A percentile compares a stretch with the other conserved stretches of the same genome.
phyloP scores from a whole-genome alignment of 345 rosid genomes.

The Pugionium cornutum region DNA sequence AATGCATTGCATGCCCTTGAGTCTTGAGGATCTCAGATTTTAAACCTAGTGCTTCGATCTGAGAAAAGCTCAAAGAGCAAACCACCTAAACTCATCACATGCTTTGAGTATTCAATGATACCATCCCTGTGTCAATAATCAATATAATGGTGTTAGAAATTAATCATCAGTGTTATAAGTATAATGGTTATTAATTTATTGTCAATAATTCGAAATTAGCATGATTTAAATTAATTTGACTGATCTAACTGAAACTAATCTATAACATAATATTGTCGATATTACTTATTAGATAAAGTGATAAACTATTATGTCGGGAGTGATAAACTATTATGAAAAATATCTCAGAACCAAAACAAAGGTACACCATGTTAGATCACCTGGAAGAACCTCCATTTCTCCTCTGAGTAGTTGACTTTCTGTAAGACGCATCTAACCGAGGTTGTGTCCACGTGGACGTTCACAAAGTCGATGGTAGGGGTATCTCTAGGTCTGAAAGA shows the following conservation, averaged over 20 bases:
- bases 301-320: not conserved
- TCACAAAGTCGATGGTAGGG: conserved; percentile 47
- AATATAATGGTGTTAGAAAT: not conserved
- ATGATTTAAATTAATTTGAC: no score
- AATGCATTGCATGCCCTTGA: conserved; percentile 42
- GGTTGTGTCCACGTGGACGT: not conserved
- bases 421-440: conserved; percentile 32
- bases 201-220: no score
- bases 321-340: not conserved
- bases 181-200: no score
- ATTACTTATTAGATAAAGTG: no score
- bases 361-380: conserved; percentile 53
- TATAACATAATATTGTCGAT: no score
- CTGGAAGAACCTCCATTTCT: conserved; percentile 50
- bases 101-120: conserved; percentile 41
- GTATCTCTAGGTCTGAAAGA: conserved; percentile 18
- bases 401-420: conserved; percentile 29
- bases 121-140: conserved; percentile 39
- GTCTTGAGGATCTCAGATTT: conserved; percentile 35
- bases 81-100: conserved; percentile 42
- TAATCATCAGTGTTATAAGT: not conserved
- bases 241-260: no score
- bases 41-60: conserved; percentile 44
- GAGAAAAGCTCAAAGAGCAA: conserved; percentile 43
- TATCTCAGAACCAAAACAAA: not conserved